These are phyloP conservation scores for Byssochlamys sp. DNA, from an alignment of 2,329 filamentous ascomycete species.

Conservation along the genomic window DNA sequence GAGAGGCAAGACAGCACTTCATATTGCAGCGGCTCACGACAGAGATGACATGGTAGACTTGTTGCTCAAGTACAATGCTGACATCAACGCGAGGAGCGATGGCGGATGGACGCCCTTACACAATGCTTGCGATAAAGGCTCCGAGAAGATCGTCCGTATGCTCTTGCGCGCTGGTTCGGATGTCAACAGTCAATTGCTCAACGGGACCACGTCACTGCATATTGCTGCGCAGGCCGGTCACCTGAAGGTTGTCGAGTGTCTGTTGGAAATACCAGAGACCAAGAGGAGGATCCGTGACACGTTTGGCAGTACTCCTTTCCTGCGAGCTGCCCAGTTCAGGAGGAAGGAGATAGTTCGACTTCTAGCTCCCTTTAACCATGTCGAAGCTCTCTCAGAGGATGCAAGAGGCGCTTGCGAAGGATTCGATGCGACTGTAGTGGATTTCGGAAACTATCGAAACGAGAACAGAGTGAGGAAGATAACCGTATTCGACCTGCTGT, in stretches of 20 bases:
- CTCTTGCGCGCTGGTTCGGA: conserved; percentile 31
- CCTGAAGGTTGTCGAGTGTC: conserved; percentile 25
- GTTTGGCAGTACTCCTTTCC: conserved; percentile 32
- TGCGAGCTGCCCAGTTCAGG: conserved; percentile 32
- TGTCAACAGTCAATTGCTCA: conserved; percentile 30
- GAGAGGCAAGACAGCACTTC: conserved; percentile 38
- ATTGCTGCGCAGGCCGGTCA: conserved; percentile 32
- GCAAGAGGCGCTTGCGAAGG: conserved; percentile 38
- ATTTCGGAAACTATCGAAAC: conserved; percentile 40
- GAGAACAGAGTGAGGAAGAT: conserved; percentile 39
- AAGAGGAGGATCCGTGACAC: conserved; percentile 27
- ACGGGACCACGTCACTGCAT: conserved; percentile 31
- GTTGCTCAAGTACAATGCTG: conserved; percentile 36
- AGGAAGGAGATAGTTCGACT: conserved; percentile 27
- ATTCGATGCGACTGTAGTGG: conserved; percentile 46
- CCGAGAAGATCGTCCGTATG: conserved; percentile 35
- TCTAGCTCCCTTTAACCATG: conserved; percentile 29
- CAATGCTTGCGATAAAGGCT: conserved; percentile 45
- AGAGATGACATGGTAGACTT: conserved; percentile 28
- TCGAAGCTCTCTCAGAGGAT: conserved; percentile 25
- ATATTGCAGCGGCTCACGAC: conserved; percentile 40
- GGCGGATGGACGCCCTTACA: conserved; percentile 47
- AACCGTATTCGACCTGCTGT: conserved; percentile 45
- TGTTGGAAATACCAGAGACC: conserved; percentile 23
- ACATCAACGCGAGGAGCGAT: conserved; percentile 40